Evolutionary conservation across 1,284 basidiomycete species (phyloP).

Genomic region (Xanthoconium separans): DNA sequence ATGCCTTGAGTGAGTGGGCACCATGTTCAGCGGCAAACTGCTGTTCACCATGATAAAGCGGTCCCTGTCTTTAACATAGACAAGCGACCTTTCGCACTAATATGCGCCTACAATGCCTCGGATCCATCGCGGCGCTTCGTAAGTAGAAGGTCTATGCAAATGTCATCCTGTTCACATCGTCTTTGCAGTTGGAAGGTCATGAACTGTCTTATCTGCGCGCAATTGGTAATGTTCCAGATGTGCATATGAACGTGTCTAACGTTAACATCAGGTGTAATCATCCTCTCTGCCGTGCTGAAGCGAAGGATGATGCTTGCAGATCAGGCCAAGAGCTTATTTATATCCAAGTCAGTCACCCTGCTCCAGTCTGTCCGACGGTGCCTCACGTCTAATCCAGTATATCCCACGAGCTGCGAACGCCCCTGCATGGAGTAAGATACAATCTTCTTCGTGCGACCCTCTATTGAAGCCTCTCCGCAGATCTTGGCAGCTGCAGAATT

Average conservation of each 20-base stretch:
- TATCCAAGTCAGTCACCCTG: constrained; percentile 68
- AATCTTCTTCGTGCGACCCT: background rate
- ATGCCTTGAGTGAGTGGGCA: constrained; percentile 69
- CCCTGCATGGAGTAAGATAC: constrained; percentile 73
- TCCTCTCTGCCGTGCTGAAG: constrained; percentile 90
- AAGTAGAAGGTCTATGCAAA: constrained; percentile 28
- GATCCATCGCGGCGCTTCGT: constrained; percentile 80
- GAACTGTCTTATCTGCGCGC: constrained; percentile 91
- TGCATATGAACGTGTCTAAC: constrained; percentile 9
- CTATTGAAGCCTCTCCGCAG: constrained; percentile 34
- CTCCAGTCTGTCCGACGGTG: background rate
- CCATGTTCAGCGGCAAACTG: background rate
- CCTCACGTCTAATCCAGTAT: constrained; percentile 54
- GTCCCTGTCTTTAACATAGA: constrained; percentile 95
- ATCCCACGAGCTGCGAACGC: constrained; percentile 91
- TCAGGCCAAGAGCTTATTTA: constrained; percentile 88
- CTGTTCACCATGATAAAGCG: constrained; percentile 40
- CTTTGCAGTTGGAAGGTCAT: constrained; percentile 77
- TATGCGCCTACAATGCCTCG: constrained; percentile 88
- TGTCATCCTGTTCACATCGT: constrained; percentile 3
- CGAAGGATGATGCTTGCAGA: constrained; percentile 93
- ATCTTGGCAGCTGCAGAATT: constrained; percentile 91
- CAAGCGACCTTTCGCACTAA: constrained; percentile 88
- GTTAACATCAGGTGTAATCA: constrained; percentile 75
- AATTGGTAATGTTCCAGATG: constrained; percentile 50